phyloP scores from a whole-genome alignment of 192 early-diverging fungal species.

The Gamsiella multidivaricata region DNA sequence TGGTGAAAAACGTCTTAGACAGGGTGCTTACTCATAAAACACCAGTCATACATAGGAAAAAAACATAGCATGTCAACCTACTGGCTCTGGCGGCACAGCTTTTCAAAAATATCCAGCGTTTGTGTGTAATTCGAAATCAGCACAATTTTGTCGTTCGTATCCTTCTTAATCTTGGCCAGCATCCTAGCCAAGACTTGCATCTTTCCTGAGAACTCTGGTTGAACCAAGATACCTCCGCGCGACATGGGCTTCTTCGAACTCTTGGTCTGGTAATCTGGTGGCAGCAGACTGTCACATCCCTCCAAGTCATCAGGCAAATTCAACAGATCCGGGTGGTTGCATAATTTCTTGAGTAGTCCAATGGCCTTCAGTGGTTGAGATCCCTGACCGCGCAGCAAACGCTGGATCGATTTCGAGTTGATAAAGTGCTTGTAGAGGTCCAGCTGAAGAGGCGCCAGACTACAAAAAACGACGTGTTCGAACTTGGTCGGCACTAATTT shows the following conservation, averaged over 20 bases:
- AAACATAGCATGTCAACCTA: constrained; percentile 51
- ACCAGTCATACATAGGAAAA: background rate
- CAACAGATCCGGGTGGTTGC: constrained; percentile 95
- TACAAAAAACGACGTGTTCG: constrained; percentile 98
- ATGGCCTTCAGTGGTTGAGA: constrained; percentile 91
- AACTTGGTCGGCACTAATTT: constrained; percentile 90
- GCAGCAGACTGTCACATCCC: constrained; percentile 69
- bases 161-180: constrained; percentile 76
- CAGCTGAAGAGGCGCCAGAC: constrained; percentile 79
- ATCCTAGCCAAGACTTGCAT: constrained; percentile 85
- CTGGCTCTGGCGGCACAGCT: constrained; percentile 80
- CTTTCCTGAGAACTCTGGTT: constrained; percentile 86
- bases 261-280: constrained; percentile 61
- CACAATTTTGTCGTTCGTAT: constrained; percentile 94
- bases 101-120: constrained; percentile 94
- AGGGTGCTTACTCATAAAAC: too few relatives aligned
- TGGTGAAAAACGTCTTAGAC: background rate
- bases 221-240: constrained; percentile 55
- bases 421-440: constrained; percentile 86
- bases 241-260: constrained; percentile 46
- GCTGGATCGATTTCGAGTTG: constrained; percentile 75
- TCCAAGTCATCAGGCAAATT: constrained; percentile 70
- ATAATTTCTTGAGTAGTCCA: constrained; percentile 93
- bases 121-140: constrained; percentile 99
- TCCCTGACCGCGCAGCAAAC: constrained; percentile 75